Conservation (phyloP, 192 early-diverging fungal genomes). For the Spizellomyces sp. region DNA sequence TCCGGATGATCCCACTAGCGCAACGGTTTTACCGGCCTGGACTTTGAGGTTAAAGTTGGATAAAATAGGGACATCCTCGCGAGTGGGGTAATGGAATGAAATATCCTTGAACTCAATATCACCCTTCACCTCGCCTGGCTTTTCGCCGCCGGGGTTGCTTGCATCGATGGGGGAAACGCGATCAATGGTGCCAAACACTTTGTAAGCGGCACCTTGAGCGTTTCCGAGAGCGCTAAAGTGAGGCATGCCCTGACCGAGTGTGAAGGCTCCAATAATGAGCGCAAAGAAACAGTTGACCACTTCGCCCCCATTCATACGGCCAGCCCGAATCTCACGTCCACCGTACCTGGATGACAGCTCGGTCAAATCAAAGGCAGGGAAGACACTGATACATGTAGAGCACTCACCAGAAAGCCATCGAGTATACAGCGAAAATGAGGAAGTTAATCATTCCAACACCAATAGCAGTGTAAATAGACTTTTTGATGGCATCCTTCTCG, state of each 20-base stretch:
- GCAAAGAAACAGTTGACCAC: conserved; percentile 50
- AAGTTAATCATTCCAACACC: conserved; percentile 78
- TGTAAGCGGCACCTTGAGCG: conserved; percentile 52
- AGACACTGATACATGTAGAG: background rate
- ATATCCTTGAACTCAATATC: conserved; percentile 51
- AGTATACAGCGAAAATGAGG: conserved; percentile 74
- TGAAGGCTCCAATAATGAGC: conserved; percentile 49
- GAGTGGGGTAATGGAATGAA: conserved; percentile 62
- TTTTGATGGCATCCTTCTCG: conserved; percentile 62
- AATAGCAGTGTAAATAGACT: conserved; percentile 56
- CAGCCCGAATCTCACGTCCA: conserved; percentile 54
- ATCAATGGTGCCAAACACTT: conserved; percentile 55
- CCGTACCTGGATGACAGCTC: conserved; percentile 75
- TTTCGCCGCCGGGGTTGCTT: conserved; percentile 29
- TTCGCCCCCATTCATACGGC: conserved; percentile 46
- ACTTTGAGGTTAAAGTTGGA: conserved; percentile 56
- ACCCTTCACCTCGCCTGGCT: conserved; percentile 37
- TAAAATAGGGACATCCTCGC: conserved; percentile 62
- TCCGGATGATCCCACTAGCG: conserved; percentile 82
- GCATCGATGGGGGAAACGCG: conserved; percentile 50
- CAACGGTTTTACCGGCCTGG: conserved; percentile 74
- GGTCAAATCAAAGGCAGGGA: too few species aligned
- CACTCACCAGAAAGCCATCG: conserved; percentile 81
- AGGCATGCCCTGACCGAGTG: conserved; percentile 45
- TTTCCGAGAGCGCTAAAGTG: conserved; percentile 35